Percentiles rank a stretch among this genome's conserved stretches.
Conservation (phyloP, 2,329 filamentous ascomycete species). For the Endothia cerciana region DNA sequence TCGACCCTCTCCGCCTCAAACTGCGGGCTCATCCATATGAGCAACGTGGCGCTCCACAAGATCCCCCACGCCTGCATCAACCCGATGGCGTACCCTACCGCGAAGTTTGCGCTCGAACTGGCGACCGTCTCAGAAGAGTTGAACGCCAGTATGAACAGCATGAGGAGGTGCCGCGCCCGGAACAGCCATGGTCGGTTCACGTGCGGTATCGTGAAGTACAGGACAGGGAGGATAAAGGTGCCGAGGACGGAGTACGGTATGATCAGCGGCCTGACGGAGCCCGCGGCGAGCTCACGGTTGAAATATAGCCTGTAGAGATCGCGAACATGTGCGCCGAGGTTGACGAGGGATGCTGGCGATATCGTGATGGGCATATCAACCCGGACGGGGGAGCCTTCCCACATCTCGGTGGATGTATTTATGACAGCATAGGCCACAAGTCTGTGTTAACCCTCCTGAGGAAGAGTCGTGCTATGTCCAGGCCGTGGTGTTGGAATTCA, state of each 20-base stretch:
- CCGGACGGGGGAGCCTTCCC: constrained; percentile 8
- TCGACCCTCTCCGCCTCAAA: constrained; percentile 58
- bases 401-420: constrained; percentile 8
- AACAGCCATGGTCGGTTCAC: constrained; percentile 54
- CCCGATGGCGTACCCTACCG: constrained; percentile 54
- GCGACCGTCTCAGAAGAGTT: constrained; percentile 47
- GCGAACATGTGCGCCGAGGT: constrained; percentile 24
- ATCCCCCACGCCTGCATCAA: constrained; percentile 55
- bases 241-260: constrained; percentile 56
- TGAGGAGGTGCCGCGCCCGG: constrained; percentile 52
- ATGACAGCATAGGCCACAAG: no score
- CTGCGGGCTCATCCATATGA: constrained; percentile 61
- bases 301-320: constrained; percentile 31
- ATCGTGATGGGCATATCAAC: constrained; percentile 12
- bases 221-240: constrained; percentile 51
- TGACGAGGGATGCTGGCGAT: constrained; percentile 7
- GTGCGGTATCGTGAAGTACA: constrained; percentile 63
- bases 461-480: not conserved
- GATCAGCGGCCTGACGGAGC: constrained; percentile 51
- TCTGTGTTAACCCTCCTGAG: no score
- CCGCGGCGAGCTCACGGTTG: constrained; percentile 40
- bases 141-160: constrained; percentile 47
- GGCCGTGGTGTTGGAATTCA: not conserved
- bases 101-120: constrained; percentile 56
- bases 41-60: constrained; percentile 51